Evolutionary conservation across 1,284 basidiomycete species (phyloP).

Genomic region (Takashimella tepidaria): DNA sequence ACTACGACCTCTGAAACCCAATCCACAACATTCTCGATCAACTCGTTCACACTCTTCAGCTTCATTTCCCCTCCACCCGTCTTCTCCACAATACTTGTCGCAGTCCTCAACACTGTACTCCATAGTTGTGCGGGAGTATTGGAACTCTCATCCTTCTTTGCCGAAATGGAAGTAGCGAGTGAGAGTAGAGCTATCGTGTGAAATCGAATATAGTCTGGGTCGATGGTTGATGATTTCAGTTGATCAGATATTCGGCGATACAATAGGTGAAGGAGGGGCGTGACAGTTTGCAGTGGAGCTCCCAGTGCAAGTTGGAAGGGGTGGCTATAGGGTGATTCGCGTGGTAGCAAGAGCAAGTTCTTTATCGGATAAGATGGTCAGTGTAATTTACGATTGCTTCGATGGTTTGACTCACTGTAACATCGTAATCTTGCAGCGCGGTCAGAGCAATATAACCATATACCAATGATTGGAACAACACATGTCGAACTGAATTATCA

Average conservation of each 20-base stretch:
- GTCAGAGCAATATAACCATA: background rate
- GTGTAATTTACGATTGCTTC: background rate
- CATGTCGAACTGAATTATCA: background rate
- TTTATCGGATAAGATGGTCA: background rate
- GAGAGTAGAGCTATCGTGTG: conserved; percentile 11
- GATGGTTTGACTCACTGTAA: background rate
- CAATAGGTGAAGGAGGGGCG: conserved; percentile 12
- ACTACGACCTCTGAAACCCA: conserved; percentile 21
- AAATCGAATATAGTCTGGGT: conserved; percentile 4
- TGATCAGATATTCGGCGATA: conserved; percentile 9
- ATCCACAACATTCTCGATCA: conserved; percentile 17
- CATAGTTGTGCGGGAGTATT: conserved; percentile 17
- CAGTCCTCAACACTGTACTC: conserved; percentile 15
- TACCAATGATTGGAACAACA: background rate
- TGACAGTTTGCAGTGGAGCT: conserved; percentile 5
- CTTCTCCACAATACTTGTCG: conserved; percentile 4
- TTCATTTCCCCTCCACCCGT: conserved; percentile 10
- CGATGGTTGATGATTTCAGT: background rate
- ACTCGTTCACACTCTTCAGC: conserved; percentile 14
- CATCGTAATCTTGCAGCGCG: background rate
- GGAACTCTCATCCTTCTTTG: background rate
- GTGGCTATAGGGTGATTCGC: conserved; percentile 3
- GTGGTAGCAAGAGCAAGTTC: background rate
- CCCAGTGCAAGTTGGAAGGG: conserved; percentile 16
- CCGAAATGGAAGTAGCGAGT: conserved; percentile 11